Conservation (phyloP, 495 filamentous ascomycete genomes). For the Hypoxylon lienhwacheense region DNA sequence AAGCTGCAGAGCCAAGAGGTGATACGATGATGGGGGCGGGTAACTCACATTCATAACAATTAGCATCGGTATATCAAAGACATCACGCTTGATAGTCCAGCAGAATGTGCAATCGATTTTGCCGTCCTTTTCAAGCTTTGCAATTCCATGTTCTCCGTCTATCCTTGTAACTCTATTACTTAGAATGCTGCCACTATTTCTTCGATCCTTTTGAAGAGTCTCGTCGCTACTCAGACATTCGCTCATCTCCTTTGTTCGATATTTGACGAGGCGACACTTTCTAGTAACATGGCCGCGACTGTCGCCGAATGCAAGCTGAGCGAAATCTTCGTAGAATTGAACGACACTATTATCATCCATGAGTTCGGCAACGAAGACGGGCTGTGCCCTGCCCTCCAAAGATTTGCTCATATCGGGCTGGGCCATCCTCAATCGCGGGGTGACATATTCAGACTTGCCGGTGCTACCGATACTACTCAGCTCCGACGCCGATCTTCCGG, state of each 20-base stretch:
- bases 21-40: background rate
- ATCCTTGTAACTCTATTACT: slow-evolving; percentile 61
- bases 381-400: slow-evolving; percentile 50
- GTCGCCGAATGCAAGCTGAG: slow-evolving; percentile 85
- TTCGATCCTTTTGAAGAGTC: slow-evolving; percentile 45
- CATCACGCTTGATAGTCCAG: slow-evolving; percentile 95
- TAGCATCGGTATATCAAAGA: slow-evolving; percentile 98
- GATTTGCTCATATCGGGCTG: slow-evolving; percentile 40
- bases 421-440: slow-evolving; percentile 49
- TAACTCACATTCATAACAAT: slow-evolving; percentile 92
- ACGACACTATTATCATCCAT: slow-evolving; percentile 92
- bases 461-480: slow-evolving; percentile 37
- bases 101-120: slow-evolving; percentile 93
- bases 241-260: slow-evolving; percentile 70
- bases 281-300: slow-evolving; percentile 79
- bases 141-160: slow-evolving; percentile 74
- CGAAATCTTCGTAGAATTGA: slow-evolving; percentile 95
- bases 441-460: slow-evolving; percentile 47
- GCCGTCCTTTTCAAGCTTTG: slow-evolving; percentile 79
- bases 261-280: slow-evolving; percentile 86
- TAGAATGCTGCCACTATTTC: slow-evolving; percentile 48
- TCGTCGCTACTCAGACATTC: slow-evolving; percentile 37
- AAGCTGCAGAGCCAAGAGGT: background rate
- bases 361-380: slow-evolving; percentile 87
- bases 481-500: slow-evolving; percentile 45